These are phyloP conservation scores for Tricholoma hemisulphureum DNA, from an alignment of 768 basidiomycete genomes.

Conservation along the genomic window DNA sequence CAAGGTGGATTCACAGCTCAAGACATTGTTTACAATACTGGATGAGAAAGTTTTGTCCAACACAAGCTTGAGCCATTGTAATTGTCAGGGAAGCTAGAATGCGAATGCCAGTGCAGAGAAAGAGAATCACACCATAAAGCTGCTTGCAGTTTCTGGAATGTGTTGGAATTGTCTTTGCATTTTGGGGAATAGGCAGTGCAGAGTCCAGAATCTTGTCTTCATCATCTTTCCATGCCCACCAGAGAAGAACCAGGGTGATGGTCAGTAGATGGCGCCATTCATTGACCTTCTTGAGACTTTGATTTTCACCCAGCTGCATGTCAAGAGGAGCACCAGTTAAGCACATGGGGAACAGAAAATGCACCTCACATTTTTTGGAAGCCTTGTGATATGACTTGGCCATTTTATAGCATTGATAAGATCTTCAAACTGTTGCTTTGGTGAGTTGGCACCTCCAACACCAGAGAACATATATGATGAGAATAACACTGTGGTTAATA, in stretches of 20 bases:
- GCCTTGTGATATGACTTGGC: conserved; percentile 25
- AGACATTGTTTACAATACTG: conserved; percentile 14
- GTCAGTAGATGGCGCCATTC: conserved; percentile 24
- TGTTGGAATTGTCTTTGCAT: conserved; percentile 1
- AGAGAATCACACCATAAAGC: conserved; percentile 14
- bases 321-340: not conserved
- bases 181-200: conserved; percentile 11
- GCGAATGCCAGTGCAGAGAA: conserved; percentile 18
- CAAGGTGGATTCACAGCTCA: conserved; percentile 13
- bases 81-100: conserved; percentile 18
- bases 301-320: conserved; percentile 30
- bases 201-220: conserved; percentile 15
- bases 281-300: conserved; percentile 28
- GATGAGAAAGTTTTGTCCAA: conserved; percentile 17
- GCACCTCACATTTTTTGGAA: conserved; percentile 33
- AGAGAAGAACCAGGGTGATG: conserved; percentile 24
- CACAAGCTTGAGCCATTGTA: conserved; percentile 17
- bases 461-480: too few relatives aligned
- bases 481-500: conserved; percentile 17
- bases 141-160: conserved; percentile 10
- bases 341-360: conserved; percentile 4
- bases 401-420: conserved; percentile 22
- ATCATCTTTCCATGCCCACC: conserved; percentile 21
- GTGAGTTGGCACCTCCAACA: conserved; percentile 14
- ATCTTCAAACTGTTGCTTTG: conserved; percentile 16